phyloP scores from a whole-genome alignment of 495 filamentous ascomycete species.

The Bacidia gigantensis region DNA sequence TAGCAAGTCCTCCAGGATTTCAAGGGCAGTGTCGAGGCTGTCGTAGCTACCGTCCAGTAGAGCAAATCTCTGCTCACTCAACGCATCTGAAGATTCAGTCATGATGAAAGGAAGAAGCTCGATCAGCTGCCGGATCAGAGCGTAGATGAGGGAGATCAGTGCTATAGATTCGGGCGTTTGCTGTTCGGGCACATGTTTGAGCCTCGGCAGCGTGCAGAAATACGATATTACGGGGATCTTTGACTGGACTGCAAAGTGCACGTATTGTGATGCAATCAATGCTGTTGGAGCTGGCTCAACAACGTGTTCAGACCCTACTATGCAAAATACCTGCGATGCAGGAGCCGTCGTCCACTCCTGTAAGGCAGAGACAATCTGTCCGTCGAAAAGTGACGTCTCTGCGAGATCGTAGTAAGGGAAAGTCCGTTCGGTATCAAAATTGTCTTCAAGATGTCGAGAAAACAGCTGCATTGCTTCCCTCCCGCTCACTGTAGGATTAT shows the following conservation, averaged over 20 bases:
- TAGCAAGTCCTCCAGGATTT: conserved; percentile 2
- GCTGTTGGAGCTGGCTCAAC: conserved; percentile 23
- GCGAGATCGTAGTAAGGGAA: conserved; percentile 24
- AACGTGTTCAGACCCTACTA: conserved; percentile 25
- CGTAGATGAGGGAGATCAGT: conserved; percentile 33
- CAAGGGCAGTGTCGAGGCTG: not conserved
- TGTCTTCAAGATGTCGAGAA: conserved; percentile 30
- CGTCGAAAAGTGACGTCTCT: conserved; percentile 20
- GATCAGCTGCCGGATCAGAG: conserved; percentile 36
- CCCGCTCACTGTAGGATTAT: not conserved
- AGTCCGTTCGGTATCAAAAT: conserved; percentile 31
- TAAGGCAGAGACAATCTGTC: conserved; percentile 24
- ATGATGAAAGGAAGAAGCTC: conserved; percentile 20
- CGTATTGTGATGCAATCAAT: conserved; percentile 29
- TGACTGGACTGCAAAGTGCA: conserved; percentile 24
- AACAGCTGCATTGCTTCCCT: conserved; percentile 30
- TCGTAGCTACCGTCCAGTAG: conserved; percentile 5
- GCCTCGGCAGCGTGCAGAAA: conserved; percentile 27
- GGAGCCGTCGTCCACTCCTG: conserved; percentile 28
- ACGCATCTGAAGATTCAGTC: not conserved
- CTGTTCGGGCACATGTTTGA: not conserved
- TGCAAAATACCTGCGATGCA: conserved; percentile 28
- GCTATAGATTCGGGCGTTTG: conserved; percentile 21
- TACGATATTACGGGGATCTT: conserved; percentile 31
- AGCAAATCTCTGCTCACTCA: not conserved